Base-by-base conservation (phyloP, 352 stramenopile genomes). In the Phytophthora kernoviae region DNA sequence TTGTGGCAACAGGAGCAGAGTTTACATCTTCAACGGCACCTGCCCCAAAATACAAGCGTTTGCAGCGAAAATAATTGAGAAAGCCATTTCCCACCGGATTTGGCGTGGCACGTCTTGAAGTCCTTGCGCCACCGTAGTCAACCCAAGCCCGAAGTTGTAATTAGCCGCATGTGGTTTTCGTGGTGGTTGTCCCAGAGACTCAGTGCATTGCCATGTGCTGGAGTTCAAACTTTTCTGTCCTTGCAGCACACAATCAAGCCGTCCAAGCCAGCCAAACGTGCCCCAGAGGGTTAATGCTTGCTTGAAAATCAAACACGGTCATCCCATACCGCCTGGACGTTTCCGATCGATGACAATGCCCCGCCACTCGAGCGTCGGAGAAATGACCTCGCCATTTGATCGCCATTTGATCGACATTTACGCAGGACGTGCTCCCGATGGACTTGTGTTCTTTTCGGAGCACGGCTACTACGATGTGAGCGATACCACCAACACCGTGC, bases 401-500 rank as follows among this genome's bases (percentile, higher is more conserved):
- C 50, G 58, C 26, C 81, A 90, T 53, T 52, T 90, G 21, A 58
- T 77, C 27, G 77, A 84, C 43, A 77, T 90, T 24, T 90, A 90
- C 58, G 69, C 64, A 34, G 79, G 75, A 32, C 70, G 53, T 6
- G 64, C 59, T n/a, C 54, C 49, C 2, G 79, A 88, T 39, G 84
- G 84, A 0, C 65, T 90, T 34, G 64, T 48, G 30, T 93, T 91
- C 68, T 93, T 93, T 52, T 71, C 89, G 65, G 74, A 65, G 9
- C 76, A 90, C 30, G 84, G 84, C 22, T 93, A 93, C 68, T 93
- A 90, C 42, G 84, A 93, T 70, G 71, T 90, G 36, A 68, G 65
- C 21, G 68, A 81, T 32, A 81, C 84, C 21, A 75, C 76, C 49
- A 93, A 93, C 72, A 93, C 84, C 0, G 77, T 93, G 24, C 68